Conservation (phyloP, 2,329 filamentous ascomycete species). For the Truncatella angustata region DNA sequence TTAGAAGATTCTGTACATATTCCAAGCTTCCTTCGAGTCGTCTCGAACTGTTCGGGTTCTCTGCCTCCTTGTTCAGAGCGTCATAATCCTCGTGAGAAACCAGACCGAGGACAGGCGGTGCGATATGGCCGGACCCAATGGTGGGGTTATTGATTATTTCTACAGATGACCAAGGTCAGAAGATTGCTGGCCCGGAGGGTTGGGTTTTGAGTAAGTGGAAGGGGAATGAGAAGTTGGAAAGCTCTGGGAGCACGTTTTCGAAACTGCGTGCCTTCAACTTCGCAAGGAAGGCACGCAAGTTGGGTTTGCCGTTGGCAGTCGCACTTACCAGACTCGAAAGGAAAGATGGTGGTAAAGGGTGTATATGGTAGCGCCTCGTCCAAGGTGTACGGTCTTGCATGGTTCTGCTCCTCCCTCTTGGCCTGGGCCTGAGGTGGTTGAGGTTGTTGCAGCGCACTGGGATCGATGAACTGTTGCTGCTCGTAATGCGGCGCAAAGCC, state of each 20-base stretch:
- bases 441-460: conserved; percentile 15
- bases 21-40: conserved; percentile 70
- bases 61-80: conserved; percentile 69
- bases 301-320: no score
- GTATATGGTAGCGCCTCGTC: conserved; percentile 80
- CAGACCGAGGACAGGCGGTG: conserved; percentile 47
- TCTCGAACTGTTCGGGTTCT: conserved; percentile 56
- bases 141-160: conserved; percentile 66
- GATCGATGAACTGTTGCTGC: conserved; percentile 10
- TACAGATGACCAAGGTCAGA: conserved; percentile 27
- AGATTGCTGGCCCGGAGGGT: no score
- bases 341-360: conserved; percentile 76
- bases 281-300: conserved; percentile 1
- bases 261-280: neutral
- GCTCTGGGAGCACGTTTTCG: neutral
- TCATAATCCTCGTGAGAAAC: conserved; percentile 58
- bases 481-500: conserved; percentile 23
- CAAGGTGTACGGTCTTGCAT: conserved; percentile 55
- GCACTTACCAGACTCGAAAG: conserved; percentile 69
- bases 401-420: neutral
- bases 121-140: conserved; percentile 54
- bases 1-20: conserved; percentile 72
- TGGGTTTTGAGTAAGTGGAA: no score
- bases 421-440: neutral
- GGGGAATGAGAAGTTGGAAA: no score